Evolutionary conservation across 2,329 filamentous ascomycete species (phyloP).

Genomic region (Phialemoniopsis sp.): DNA sequence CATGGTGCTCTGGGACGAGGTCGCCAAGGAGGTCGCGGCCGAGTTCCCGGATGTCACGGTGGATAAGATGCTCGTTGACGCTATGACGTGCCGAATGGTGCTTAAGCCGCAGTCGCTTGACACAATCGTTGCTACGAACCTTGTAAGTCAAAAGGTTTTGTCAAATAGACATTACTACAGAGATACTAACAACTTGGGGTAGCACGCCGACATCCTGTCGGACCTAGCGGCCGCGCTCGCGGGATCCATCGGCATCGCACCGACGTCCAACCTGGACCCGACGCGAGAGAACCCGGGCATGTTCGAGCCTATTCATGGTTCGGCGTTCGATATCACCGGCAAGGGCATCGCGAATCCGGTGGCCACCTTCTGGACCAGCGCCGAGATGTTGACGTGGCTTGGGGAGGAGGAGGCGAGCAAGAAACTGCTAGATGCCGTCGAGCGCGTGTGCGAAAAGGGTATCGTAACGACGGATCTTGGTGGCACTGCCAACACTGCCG

Average conservation of each 20-base stretch:
- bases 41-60: conserved; percentile 56
- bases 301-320: conserved; percentile 56
- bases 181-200: not conserved
- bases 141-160: conserved; percentile 23
- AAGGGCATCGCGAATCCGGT: conserved; percentile 50
- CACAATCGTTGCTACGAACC: conserved; percentile 60
- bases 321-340: conserved; percentile 49
- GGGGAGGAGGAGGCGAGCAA: conserved; percentile 42
- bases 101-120: conserved; percentile 53
- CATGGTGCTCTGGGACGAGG: conserved; percentile 65
- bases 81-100: conserved; percentile 47
- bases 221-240: conserved; percentile 64
- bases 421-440: conserved; percentile 42
- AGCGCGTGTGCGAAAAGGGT: conserved; percentile 42
- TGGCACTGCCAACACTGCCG: conserved; percentile 21
- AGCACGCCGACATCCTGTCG: conserved; percentile 57
- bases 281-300: conserved; percentile 43
- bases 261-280: conserved; percentile 61
- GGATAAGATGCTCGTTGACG: conserved; percentile 62
- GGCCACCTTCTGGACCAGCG: conserved; percentile 48
- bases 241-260: conserved; percentile 66
- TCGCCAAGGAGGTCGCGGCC: conserved; percentile 47
- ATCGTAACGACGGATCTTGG: conserved; percentile 48
- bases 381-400: conserved; percentile 50
- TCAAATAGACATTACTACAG: not conserved